These are phyloP conservation scores for Bryoglossum gracile DNA, from an alignment of 495 filamentous ascomycete species.

Conservation along the genomic window DNA sequence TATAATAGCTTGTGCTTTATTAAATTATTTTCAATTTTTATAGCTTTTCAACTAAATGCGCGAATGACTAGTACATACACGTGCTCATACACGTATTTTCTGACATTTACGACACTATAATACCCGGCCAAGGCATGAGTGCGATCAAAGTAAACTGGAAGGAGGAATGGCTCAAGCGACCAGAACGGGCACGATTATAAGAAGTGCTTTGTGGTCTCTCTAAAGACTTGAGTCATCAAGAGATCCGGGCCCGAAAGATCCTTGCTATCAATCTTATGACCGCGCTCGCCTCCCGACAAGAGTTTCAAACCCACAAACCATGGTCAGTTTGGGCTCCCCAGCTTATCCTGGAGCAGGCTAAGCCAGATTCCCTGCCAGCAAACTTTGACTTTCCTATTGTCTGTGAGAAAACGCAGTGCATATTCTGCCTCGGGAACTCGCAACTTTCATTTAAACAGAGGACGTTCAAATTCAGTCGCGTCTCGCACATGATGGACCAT, in stretches of 20 bases:
- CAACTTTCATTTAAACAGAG: constrained; percentile 12
- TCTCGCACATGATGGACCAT: too few species aligned
- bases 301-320: constrained; percentile 4
- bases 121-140: constrained; percentile 1
- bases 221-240: too few species aligned
- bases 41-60: too few species aligned
- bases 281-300: too few species aligned
- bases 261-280: too few species aligned
- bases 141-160: constrained; percentile 22
- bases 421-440: constrained; percentile 17
- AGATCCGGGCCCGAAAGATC: too few species aligned
- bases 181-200: background rate
- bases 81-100: too few species aligned
- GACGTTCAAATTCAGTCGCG: constrained; percentile 15
- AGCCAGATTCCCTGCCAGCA: background rate
- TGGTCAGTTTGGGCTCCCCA: background rate
- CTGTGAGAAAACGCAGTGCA: constrained; percentile 16
- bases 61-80: too few species aligned
- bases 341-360: background rate
- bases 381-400: constrained; percentile 8
- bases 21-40: too few species aligned
- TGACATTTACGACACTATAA: too few species aligned
- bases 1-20: too few species aligned
- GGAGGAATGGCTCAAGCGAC: constrained; percentile 19
- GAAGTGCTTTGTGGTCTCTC: too few species aligned